These are phyloP conservation scores for Pyrenophora tritici-repentis DNA, from an alignment of 2,329 filamentous ascomycete genomes.

Conservation along the genomic window DNA sequence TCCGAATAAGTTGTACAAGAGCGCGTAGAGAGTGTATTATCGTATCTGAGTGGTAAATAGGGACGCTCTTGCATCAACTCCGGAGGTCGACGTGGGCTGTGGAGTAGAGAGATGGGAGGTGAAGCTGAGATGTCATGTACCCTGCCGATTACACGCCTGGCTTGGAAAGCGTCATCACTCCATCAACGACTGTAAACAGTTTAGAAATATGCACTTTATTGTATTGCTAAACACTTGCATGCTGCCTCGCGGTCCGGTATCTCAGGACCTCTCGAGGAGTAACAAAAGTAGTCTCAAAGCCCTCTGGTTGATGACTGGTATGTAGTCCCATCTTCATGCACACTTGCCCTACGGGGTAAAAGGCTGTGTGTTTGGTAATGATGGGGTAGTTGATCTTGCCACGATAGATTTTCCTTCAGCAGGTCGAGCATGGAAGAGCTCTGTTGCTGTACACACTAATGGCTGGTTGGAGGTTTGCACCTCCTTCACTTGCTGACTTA, in stretches of 20 bases:
- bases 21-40: constrained; percentile 25
- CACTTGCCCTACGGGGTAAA: constrained; percentile 57
- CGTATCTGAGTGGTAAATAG: not conserved
- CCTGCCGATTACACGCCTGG: constrained; percentile 21
- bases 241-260: constrained; percentile 1
- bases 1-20: constrained; percentile 34
- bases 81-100: constrained; percentile 14
- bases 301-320: constrained; percentile 27
- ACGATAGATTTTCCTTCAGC: constrained; percentile 70
- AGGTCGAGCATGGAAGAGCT: constrained; percentile 62
- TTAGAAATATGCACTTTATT: constrained; percentile 10
- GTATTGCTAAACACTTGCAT: not conserved
- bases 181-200: constrained; percentile 1
- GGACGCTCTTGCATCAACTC: constrained; percentile 35
- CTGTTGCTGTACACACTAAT: constrained; percentile 75
- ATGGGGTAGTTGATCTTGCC: constrained; percentile 63
- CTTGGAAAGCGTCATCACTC: constrained; percentile 15
- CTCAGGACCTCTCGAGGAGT: not conserved
- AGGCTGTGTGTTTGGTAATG: constrained; percentile 71
- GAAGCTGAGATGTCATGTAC: constrained; percentile 14
- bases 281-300: constrained; percentile 3
- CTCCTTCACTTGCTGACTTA: constrained; percentile 20
- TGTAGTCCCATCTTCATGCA: constrained; percentile 70
- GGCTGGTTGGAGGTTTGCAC: constrained; percentile 49
- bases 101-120: not conserved